Percentiles rank a stretch among this genome's conserved stretches.
phyloP scores from a whole-genome alignment of 768 basidiomycete genomes.

The Daedalea quercina region DNA sequence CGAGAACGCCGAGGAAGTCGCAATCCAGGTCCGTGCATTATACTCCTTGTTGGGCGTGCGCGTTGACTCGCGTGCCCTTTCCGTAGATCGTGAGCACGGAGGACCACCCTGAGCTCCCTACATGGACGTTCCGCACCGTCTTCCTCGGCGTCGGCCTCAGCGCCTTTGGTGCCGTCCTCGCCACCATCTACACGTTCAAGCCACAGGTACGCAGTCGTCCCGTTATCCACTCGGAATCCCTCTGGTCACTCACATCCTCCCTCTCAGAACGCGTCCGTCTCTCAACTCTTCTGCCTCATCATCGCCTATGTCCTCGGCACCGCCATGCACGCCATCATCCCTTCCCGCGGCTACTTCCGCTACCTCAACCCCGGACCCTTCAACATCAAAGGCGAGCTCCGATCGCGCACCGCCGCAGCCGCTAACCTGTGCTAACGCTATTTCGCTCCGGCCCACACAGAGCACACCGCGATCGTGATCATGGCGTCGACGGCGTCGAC shows the following conservation, averaged over 20 bases:
- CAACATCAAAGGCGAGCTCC: slow-evolving; percentile 40
- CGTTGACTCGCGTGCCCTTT: no score
- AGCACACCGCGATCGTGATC: slow-evolving; percentile 58
- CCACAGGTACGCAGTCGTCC: slow-evolving; percentile 20
- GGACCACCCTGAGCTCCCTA: slow-evolving; percentile 43
- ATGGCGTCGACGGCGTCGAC: slow-evolving; percentile 54
- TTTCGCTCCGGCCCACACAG: slow-evolving; percentile 18
- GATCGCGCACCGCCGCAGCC: not conserved
- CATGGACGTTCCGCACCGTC: slow-evolving; percentile 41
- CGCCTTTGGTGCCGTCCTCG: slow-evolving; percentile 37
- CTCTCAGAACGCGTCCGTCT: slow-evolving; percentile 43
- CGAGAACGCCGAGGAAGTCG: slow-evolving; percentile 38
- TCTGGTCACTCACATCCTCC: slow-evolving; percentile 3
- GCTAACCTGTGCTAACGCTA: no score
- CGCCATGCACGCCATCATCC: slow-evolving; percentile 40
- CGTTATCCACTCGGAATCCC: not conserved
- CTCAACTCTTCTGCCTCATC: slow-evolving; percentile 48
- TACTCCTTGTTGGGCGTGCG: not conserved
- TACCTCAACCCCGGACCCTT: slow-evolving; percentile 59
- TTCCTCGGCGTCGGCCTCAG: slow-evolving; percentile 44
- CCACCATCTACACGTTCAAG: slow-evolving; percentile 31
- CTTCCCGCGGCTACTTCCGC: slow-evolving; percentile 41
- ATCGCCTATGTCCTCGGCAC: slow-evolving; percentile 49
- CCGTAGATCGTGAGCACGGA: slow-evolving; percentile 40
- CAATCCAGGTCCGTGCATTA: slow-evolving; percentile 26